phyloP scores from a whole-genome alignment of 352 stramenopile species.

The Phytophthora citrophthora region DNA sequence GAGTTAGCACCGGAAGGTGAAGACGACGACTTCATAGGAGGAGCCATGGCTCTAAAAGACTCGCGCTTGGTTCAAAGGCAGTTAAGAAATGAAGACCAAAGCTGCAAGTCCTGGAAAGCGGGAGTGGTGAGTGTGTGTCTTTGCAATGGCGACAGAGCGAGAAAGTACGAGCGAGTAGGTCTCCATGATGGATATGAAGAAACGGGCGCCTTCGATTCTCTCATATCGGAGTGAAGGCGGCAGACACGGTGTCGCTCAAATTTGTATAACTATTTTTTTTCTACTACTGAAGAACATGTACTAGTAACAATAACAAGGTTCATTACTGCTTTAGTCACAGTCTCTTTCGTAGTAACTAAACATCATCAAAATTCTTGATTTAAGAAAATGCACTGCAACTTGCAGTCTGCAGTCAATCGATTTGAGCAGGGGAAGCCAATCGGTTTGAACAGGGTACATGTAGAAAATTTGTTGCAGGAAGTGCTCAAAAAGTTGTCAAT shows the following conservation, averaged over 20 bases:
- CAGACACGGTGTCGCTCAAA: background rate
- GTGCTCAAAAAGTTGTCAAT: constrained; percentile 33
- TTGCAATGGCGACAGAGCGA: constrained; percentile 6
- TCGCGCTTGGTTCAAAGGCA: constrained; percentile 39
- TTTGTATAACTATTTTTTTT: too few species aligned
- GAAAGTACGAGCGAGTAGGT: constrained; percentile 65
- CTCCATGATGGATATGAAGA: constrained; percentile 15
- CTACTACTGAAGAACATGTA: too few species aligned
- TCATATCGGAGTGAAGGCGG: constrained; percentile 13
- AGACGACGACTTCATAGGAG: constrained; percentile 53
- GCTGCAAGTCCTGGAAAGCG: background rate
- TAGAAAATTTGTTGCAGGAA: constrained; percentile 29
- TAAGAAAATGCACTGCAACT: too few species aligned
- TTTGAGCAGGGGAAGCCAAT: too few species aligned
- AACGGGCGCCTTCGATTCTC: constrained; percentile 5
- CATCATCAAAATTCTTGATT: too few species aligned
- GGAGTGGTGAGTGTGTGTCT: too few species aligned
- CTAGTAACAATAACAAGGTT: too few species aligned
- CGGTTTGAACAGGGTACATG: too few species aligned
- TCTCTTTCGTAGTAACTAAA: too few species aligned
- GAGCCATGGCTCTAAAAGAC: constrained; percentile 59
- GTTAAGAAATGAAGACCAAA: constrained; percentile 35
- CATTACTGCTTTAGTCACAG: too few species aligned
- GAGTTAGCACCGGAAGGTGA: constrained; percentile 10
- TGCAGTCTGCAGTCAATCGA: too few species aligned